Evolutionary conservation across 495 filamentous ascomycete genomes (phyloP), one percentile per base, ranked within the genome.

Genomic region (Trichoderma asperelloides): DNA sequence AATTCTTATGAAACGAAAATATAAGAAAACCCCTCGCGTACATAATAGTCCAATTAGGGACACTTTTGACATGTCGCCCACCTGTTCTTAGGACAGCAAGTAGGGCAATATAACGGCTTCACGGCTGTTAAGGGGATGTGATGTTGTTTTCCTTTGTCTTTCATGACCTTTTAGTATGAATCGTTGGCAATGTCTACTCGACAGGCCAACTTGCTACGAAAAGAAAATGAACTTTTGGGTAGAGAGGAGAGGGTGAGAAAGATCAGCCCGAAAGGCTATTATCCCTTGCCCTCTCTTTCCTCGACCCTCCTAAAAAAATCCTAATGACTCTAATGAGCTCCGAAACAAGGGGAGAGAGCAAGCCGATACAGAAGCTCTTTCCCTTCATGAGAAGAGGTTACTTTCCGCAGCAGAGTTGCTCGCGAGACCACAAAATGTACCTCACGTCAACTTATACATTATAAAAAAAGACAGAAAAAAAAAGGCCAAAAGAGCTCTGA

Each of bases 131-230:
- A 60, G 55, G 55, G n/a, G 55, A 60, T 33, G 55, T 60, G 27
- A 15, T 28, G 55, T 60, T 23, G 55, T 28, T 60, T 60, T 60
- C 55, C 55, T 60, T 60, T 60, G 55, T 60, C 25, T 18, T 60
- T 60, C 55, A 60, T 60, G 55, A 60, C 27, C 28, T 60, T 60
- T 60, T 60, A 18, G 9, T 60, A 60, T 60, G 55, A 60, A 11
- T 28, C 16, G 55, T 60, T 11, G 23, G 55, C 13, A 11, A 60
- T 4, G 25, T 60, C 55, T 23, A 21, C 11, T 27, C 16, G 23
- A 21, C 12, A 30, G 16, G 13, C 27, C 55, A 13, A 60, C 55
- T 11, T 15, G 55, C 55, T 60, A 60, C 55, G 55, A 60, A 60
- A 60, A 60, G 55, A 60, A 28, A 30, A 60, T 60, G 55, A 60